Evolutionary conservation across 768 basidiomycete genomes (phyloP).

Genomic region (Symmetrospora coprosmae): DNA sequence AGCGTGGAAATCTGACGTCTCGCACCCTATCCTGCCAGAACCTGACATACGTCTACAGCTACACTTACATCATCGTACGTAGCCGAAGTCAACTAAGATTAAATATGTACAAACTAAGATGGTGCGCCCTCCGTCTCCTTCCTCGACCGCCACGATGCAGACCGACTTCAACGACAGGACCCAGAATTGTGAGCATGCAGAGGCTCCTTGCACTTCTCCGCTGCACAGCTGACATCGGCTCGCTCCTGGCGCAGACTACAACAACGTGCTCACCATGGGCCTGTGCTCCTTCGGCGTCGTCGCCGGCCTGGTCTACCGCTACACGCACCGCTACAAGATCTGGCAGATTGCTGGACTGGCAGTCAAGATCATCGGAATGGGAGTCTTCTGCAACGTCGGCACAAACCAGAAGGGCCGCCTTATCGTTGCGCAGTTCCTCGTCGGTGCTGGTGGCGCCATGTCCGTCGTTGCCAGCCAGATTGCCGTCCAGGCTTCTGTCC

Average conservation of each 20-base stretch:
- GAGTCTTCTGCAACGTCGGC: slow-evolving; percentile 27
- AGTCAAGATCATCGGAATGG: slow-evolving; percentile 32
- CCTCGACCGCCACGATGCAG: too few relatives aligned
- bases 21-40: slow-evolving; percentile 21
- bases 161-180: too few relatives aligned
- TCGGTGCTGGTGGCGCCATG: slow-evolving; percentile 34
- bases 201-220: neutral
- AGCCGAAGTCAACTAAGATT: too few relatives aligned
- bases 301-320: slow-evolving; percentile 34
- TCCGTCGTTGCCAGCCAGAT: slow-evolving; percentile 36
- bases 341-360: slow-evolving; percentile 33
- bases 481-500: slow-evolving; percentile 37
- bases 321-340: slow-evolving; percentile 37
- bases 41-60: slow-evolving; percentile 22
- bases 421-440: slow-evolving; percentile 34
- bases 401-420: slow-evolving; percentile 25
- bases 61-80: too few relatives aligned
- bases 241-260: neutral
- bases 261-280: slow-evolving; percentile 21
- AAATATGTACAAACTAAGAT: too few relatives aligned
- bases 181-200: neutral
- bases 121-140: too few relatives aligned
- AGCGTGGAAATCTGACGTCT: slow-evolving; percentile 14
- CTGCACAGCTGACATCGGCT: neutral
- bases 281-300: slow-evolving; percentile 35